phyloP scores from a whole-genome alignment of 768 basidiomycete genomes.

The Strobilomyces dryophilus region DNA sequence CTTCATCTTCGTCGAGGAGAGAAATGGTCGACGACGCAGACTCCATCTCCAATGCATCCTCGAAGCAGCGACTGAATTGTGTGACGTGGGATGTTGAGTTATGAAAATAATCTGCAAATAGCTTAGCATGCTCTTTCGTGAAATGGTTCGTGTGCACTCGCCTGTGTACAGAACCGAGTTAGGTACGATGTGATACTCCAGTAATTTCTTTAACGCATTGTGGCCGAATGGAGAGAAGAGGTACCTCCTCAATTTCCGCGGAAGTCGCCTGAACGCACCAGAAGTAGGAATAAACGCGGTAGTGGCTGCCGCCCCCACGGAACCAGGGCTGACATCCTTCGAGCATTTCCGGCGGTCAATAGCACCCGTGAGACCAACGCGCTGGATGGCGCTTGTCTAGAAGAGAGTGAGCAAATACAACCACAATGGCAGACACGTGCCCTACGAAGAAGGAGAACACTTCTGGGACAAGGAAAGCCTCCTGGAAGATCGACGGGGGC shows the following conservation, averaged over 20 bases:
- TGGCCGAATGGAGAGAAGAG: conserved; percentile 12
- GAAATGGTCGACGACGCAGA: not conserved
- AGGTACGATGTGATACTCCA: conserved; percentile 14
- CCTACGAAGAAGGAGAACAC: conserved; percentile 14
- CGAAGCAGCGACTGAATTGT: not conserved
- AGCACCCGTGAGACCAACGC: conserved; percentile 6
- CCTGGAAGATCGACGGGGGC: conserved; percentile 13
- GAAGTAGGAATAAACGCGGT: conserved; percentile 8
- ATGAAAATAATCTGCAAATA: conserved; percentile 10
- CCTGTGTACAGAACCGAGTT: conserved; percentile 4
- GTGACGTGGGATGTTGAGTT: not conserved
- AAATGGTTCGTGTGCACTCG: not conserved
- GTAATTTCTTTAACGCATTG: conserved; percentile 10
- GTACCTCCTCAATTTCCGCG: conserved; percentile 5
- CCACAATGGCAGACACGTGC: not conserved
- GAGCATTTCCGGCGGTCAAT: conserved; percentile 2
- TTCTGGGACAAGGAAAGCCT: conserved; percentile 5
- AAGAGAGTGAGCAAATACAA: not conserved
- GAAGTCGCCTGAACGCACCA: conserved; percentile 8
- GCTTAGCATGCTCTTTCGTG: not conserved
- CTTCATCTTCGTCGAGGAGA: not conserved
- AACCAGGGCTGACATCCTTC: not conserved
- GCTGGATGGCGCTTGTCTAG: conserved; percentile 13
- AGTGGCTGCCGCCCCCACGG: conserved; percentile 2
- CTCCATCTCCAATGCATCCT: not conserved